phyloP scores from a whole-genome alignment of 306 rosid species.

The Quercus ilex region DNA sequence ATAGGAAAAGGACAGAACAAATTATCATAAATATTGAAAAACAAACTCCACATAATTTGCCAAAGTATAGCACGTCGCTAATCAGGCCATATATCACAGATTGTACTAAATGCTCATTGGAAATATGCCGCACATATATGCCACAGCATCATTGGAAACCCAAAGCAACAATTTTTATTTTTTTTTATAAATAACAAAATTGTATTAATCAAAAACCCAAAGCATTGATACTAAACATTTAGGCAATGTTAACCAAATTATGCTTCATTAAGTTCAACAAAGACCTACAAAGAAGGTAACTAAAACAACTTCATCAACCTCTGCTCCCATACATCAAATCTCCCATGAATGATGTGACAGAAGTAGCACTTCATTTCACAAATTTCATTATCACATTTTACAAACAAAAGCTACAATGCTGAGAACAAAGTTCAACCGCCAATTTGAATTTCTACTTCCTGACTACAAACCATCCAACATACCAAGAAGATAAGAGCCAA shows the following conservation, averaged over 20 bases:
- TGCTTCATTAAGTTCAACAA: background rate
- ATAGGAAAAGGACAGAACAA: constrained; percentile 24
- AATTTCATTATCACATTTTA: background rate
- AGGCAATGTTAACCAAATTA: background rate
- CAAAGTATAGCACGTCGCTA: background rate
- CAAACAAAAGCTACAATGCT: constrained; percentile 12
- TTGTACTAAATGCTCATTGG: background rate
- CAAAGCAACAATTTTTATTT: background rate
- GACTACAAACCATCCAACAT: background rate
- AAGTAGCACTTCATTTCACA: background rate
- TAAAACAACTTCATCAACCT: background rate
- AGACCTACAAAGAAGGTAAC: background rate
- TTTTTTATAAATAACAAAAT: no score
- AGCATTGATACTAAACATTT: background rate
- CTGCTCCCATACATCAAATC: background rate
- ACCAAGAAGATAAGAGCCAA: background rate
- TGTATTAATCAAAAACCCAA: no score
- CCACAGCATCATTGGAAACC: background rate
- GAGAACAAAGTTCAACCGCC: no score
- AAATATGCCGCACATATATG: background rate
- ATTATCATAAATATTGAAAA: background rate
- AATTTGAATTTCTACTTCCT: no score
- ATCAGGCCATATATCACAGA: background rate
- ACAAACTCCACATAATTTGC: background rate
- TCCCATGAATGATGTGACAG: background rate